A percentile compares a stretch with the other conserved stretches of the same genome.
These are phyloP conservation scores for Termitomyces sp. DNA, from an alignment of 768 basidiomycete species.

Conservation along the genomic window DNA sequence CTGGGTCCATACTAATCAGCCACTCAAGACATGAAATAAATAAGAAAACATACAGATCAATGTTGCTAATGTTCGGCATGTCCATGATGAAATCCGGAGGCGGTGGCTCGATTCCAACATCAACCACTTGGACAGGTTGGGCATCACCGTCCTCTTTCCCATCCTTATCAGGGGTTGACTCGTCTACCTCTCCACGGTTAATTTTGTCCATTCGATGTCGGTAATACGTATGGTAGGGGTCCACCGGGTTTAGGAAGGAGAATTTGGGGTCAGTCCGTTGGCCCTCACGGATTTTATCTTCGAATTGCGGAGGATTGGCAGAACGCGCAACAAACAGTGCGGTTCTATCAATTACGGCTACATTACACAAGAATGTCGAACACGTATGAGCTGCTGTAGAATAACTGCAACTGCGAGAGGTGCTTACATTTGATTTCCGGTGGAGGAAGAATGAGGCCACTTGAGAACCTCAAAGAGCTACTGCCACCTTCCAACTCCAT, in stretches of 20 bases:
- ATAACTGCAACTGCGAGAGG: conserved; percentile 30
- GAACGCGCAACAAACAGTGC: conserved; percentile 88
- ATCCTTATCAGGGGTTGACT: conserved; percentile 40
- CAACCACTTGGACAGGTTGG: conserved; percentile 40
- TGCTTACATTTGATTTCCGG: conserved; percentile 88
- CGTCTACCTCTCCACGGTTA: conserved; percentile 70
- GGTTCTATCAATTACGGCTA: conserved; percentile 94
- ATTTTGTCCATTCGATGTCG: conserved; percentile 86
- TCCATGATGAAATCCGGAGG: conserved; percentile 79
- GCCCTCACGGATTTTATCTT: conserved; percentile 95
- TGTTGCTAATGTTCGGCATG: conserved; percentile 78
- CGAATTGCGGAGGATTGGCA: conserved; percentile 89
- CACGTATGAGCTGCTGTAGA: conserved; percentile 11
- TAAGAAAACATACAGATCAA: conserved; percentile 74
- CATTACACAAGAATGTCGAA: neutral
- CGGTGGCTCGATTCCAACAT: conserved; percentile 73
- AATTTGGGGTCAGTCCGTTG: conserved; percentile 97
- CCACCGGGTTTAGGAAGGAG: conserved; percentile 93
- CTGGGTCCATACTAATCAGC: conserved; percentile 31
- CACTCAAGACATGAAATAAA: neutral
- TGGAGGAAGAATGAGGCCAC: conserved; percentile 90
- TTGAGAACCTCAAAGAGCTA: conserved; percentile 52
- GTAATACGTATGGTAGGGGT: conserved; percentile 99
- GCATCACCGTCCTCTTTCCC: conserved; percentile 29
- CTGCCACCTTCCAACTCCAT: conserved; percentile 28